Conservation (phyloP, 73 alveolate species). For the Durusdinium trenchii region DNA sequence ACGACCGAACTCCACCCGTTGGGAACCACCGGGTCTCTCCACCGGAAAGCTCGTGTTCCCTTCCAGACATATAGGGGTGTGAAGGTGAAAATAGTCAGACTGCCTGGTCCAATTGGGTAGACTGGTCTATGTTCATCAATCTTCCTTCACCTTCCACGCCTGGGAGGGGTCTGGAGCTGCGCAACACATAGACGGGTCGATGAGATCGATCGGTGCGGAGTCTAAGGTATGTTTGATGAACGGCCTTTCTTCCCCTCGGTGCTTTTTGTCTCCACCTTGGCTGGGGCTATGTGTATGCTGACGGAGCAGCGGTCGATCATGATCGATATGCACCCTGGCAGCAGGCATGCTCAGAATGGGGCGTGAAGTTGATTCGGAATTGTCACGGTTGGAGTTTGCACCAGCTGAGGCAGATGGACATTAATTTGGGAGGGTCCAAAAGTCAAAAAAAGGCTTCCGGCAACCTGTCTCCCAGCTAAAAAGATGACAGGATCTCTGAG, state of each 20-base stretch:
- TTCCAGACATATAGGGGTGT: too few relatives aligned
- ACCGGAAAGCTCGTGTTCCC: too few relatives aligned
- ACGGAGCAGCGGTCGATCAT: slow-evolving; percentile 81
- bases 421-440: background rate
- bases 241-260: slow-evolving; percentile 92
- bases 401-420: background rate
- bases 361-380: background rate
- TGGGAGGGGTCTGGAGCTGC: too few relatives aligned
- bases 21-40: too few relatives aligned
- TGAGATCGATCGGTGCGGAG: too few relatives aligned
- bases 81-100: too few relatives aligned
- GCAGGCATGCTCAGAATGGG: background rate
- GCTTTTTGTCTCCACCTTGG: slow-evolving; percentile 24
- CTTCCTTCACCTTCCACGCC: too few relatives aligned
- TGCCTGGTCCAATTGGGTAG: too few relatives aligned
- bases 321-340: slow-evolving; percentile 32
- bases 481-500: background rate
- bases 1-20: too few relatives aligned
- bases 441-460: background rate
- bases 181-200: too few relatives aligned
- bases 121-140: too few relatives aligned
- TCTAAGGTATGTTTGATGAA: slow-evolving; percentile 82
- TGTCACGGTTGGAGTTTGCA: background rate
- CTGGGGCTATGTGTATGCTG: slow-evolving; percentile 76
- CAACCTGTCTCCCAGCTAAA: background rate